Percentiles rank a stretch among this genome's conserved stretches.
Evolutionary conservation across 305 asterid species (phyloP).

Genomic region (Fraxinus nigra): DNA sequence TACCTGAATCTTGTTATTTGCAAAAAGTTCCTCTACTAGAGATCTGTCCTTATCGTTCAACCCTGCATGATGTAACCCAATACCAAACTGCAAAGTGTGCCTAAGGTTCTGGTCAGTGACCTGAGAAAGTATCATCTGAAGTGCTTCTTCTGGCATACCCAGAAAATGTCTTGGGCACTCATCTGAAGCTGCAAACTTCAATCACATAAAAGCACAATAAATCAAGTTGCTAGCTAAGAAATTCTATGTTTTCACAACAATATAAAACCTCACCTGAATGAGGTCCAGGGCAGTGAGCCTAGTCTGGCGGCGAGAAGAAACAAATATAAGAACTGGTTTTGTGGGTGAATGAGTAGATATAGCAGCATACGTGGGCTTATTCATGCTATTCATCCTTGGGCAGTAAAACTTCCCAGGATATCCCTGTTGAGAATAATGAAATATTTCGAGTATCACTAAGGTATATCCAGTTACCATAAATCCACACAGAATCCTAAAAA

Average conservation of each 20-base stretch:
- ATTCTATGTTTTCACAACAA: conserved; percentile 12
- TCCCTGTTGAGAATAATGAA: conserved; percentile 55
- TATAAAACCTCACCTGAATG: conserved; percentile 67
- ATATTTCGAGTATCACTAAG: conserved; percentile 10
- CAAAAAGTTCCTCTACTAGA: conserved; percentile 96
- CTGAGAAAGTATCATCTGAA: conserved; percentile 94
- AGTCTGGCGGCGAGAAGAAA: conserved; percentile 98
- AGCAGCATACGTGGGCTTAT: conserved; percentile 97
- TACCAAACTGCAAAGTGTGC: conserved; percentile 96
- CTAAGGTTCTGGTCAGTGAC: conserved; percentile 93
- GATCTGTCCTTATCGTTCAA: conserved; percentile 95
- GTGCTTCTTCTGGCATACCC: conserved; percentile 87
- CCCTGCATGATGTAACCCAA: conserved; percentile 98
- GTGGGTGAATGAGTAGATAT: conserved; percentile 96
- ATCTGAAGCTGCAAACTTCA: conserved; percentile 95
- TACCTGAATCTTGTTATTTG: conserved; percentile 97
- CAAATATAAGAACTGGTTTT: conserved; percentile 96
- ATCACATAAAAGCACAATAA: conserved; percentile 20
- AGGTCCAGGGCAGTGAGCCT: conserved; percentile 98
- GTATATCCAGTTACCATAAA: conserved; percentile 10
- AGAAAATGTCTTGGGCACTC: conserved; percentile 89
- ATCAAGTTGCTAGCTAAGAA: conserved; percentile 18
- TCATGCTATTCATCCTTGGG: conserved; percentile 99
- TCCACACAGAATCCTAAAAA: not conserved
- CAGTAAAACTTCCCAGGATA: conserved; percentile 98